Evolutionary conservation across 257 asterid species (phyloP).

Genomic region (Ocimum tenuiflorum): DNA sequence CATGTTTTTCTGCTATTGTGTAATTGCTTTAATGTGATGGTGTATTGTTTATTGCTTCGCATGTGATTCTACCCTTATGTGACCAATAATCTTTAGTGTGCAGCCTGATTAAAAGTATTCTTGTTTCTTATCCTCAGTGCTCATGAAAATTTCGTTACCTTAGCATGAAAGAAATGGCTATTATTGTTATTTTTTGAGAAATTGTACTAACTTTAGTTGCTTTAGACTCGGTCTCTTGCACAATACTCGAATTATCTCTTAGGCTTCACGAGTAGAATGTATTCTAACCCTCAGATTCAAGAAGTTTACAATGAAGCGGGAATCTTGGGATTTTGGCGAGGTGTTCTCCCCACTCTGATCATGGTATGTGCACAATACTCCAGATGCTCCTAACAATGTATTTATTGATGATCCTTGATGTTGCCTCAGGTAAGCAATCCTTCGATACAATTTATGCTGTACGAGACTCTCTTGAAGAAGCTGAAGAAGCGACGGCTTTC

Average conservation of each 20-base stretch:
- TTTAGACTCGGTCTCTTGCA: background rate
- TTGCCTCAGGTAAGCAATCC: conserved; percentile 89
- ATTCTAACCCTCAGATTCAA: conserved; percentile 52
- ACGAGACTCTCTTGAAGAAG: conserved; percentile 86
- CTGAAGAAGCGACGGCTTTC: conserved; percentile 52
- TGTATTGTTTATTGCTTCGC: background rate
- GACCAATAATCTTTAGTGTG: background rate
- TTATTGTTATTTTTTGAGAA: background rate
- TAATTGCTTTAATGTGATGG: background rate
- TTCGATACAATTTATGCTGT: conserved; percentile 89
- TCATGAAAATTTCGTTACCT: background rate
- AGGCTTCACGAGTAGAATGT: conserved; percentile 19
- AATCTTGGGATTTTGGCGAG: conserved; percentile 86
- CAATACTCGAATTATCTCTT: background rate
- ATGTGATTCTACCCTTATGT: too few species aligned
- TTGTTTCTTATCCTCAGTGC: background rate
- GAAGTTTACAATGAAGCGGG: conserved; percentile 90
- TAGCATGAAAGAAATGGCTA: background rate
- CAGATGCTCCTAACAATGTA: conserved; percentile 17
- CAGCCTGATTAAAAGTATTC: background rate
- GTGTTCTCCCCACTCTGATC: conserved; percentile 85
- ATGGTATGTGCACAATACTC: conserved; percentile 61
- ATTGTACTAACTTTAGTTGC: background rate
- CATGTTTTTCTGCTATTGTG: background rate
- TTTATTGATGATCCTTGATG: conserved; percentile 28